Evolutionary conservation across 148 eudicot genomes (phyloP).

Genomic region (Spergularia bocconei): DNA sequence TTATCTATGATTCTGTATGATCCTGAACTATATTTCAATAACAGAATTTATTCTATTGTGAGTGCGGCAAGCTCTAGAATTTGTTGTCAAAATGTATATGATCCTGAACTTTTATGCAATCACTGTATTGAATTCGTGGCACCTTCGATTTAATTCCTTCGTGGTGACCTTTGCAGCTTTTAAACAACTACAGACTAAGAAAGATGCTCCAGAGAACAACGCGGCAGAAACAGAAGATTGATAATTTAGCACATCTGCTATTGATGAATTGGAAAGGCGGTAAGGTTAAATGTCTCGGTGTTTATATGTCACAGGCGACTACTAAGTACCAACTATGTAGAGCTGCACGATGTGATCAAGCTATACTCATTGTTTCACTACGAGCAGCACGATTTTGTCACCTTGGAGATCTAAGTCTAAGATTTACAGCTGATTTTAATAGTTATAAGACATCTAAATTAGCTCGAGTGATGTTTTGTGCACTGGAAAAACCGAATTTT

Average conservation of each 20-base stretch:
- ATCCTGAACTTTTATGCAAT: background rate
- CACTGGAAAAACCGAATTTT: background rate
- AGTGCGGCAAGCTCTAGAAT: background rate
- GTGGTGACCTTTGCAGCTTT: conserved; percentile 19
- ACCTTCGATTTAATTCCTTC: background rate
- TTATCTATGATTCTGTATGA: no score
- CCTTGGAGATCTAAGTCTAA: background rate
- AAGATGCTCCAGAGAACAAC: conserved; percentile 18
- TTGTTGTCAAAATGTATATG: background rate
- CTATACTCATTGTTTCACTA: background rate
- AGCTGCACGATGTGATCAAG: conserved; percentile 9
- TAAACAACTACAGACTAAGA: conserved; percentile 11
- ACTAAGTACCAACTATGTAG: background rate
- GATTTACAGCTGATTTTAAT: background rate
- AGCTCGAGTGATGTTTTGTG: background rate
- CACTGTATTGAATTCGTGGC: background rate
- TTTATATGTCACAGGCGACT: background rate
- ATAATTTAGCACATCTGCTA: background rate
- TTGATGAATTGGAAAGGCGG: background rate
- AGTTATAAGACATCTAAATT: background rate
- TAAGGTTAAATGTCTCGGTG: background rate
- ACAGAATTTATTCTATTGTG: no score
- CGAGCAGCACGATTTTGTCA: conserved; percentile 15
- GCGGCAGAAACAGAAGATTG: conserved; percentile 23
- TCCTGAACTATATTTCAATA: no score